phyloP scores from a whole-genome alignment of 306 rosid genomes.

The Quercus robur region DNA sequence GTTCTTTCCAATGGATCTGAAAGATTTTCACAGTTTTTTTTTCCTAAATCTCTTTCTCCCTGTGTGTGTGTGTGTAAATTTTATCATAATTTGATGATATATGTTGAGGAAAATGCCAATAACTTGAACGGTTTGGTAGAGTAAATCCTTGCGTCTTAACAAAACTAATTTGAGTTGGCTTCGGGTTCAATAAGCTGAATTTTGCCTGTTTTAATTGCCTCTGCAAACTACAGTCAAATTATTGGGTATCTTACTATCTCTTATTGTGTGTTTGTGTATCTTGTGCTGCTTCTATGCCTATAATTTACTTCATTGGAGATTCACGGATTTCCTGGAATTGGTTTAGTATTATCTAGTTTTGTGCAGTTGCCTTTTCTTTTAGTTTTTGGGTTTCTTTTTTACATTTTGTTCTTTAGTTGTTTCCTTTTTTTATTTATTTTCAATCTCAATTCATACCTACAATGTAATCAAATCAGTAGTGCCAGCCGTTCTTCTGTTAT shows the following conservation, averaged over 20 bases:
- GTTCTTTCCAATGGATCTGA: not conserved
- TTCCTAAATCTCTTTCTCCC: not conserved
- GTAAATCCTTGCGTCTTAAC: not conserved
- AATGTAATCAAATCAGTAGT: too few species aligned
- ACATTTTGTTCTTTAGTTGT: too few species aligned
- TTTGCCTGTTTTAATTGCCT: not conserved
- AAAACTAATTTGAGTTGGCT: not conserved
- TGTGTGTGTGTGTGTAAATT: not conserved
- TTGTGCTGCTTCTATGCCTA: not conserved
- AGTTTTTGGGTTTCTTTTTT: not conserved
- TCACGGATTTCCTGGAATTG: not conserved
- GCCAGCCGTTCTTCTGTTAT: not conserved
- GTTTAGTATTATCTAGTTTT: not conserved
- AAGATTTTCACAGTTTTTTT: not conserved
- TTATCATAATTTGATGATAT: not conserved
- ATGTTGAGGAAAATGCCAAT: not conserved
- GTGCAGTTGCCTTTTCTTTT: not conserved
- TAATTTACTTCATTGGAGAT: not conserved
- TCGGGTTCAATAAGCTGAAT: not conserved
- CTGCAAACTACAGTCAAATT: not conserved
- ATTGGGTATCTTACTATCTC: not conserved
- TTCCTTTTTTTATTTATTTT: too few species aligned
- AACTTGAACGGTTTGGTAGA: not conserved
- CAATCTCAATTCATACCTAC: too few species aligned
- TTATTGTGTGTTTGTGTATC: not conserved